Evolutionary conservation across 306 rosid genomes (phyloP).

Genomic region (Quillaja saponaria): DNA sequence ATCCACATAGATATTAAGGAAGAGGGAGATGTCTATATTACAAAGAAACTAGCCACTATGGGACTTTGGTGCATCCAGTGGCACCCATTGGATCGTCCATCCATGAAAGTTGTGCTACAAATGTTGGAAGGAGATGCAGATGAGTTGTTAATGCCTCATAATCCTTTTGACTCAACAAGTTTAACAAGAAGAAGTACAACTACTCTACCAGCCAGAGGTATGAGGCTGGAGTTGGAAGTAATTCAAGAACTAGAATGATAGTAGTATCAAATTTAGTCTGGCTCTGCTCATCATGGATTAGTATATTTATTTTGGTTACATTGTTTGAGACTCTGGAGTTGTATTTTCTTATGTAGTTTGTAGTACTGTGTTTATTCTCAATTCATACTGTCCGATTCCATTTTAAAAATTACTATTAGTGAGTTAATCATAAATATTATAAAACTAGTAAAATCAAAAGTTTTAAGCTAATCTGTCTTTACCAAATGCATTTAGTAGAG

Average conservation of each 20-base stretch:
- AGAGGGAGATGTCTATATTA: conserved; percentile 20
- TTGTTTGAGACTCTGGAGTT: too few species aligned
- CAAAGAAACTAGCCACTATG: conserved; percentile 32
- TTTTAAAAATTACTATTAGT: too few species aligned
- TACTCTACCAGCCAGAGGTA: neutral
- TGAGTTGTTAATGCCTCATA: conserved; percentile 23
- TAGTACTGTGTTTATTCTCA: too few species aligned
- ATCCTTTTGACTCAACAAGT: conserved; percentile 26
- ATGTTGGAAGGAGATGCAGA: conserved; percentile 38
- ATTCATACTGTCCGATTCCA: too few species aligned
- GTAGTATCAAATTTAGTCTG: too few species aligned
- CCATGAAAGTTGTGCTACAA: conserved; percentile 34
- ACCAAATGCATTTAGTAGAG: too few species aligned
- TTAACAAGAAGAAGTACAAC: neutral
- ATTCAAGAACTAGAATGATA: conserved; percentile 25
- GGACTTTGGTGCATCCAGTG: conserved; percentile 54
- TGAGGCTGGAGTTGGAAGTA: conserved; percentile 21
- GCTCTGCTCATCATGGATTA: neutral
- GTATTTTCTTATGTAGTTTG: too few species aligned
- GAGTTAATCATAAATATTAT: too few species aligned
- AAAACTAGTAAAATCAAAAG: too few species aligned
- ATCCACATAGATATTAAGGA: conserved; percentile 1
- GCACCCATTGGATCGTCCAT: conserved; percentile 43
- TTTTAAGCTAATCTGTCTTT: too few species aligned
- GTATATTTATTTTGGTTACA: too few species aligned